phyloP scores from a whole-genome alignment of 2,329 filamentous ascomycete species.

The Penicillium sp. region DNA sequence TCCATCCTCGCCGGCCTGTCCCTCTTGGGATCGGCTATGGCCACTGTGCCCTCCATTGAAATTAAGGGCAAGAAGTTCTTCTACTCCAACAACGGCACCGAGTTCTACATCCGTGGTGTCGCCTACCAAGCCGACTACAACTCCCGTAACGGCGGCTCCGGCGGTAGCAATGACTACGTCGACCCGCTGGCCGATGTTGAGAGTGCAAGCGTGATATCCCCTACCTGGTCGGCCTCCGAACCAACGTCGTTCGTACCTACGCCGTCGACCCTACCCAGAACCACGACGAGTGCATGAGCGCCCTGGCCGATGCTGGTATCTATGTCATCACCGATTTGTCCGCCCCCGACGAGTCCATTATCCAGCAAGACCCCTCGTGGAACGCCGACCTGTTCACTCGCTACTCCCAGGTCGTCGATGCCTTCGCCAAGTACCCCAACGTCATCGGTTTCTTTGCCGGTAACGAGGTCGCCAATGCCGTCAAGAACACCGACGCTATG shows the following conservation, averaged over 20 bases:
- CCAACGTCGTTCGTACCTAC: slow-evolving; percentile 94
- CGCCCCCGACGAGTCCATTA: slow-evolving; percentile 76
- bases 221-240: slow-evolving; percentile 68
- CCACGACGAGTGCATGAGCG: slow-evolving; percentile 78
- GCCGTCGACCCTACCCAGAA: slow-evolving; percentile 74
- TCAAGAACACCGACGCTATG: slow-evolving; percentile 77
- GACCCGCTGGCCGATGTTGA: slow-evolving; percentile 74
- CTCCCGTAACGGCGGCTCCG: slow-evolving; percentile 48
- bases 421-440: slow-evolving; percentile 77
- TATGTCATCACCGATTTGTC: slow-evolving; percentile 91
- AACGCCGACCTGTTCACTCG: slow-evolving; percentile 69
- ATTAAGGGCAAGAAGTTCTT: slow-evolving; percentile 85
- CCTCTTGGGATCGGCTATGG: slow-evolving; percentile 48
- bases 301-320: slow-evolving; percentile 79
- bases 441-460: slow-evolving; percentile 95
- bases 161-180: slow-evolving; percentile 52
- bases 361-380: slow-evolving; percentile 74
- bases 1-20: slow-evolving; percentile 50
- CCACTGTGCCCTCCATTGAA: slow-evolving; percentile 51
- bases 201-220: slow-evolving; percentile 81
- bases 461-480: slow-evolving; percentile 86
- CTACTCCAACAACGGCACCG: slow-evolving; percentile 71
- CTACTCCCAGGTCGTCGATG: slow-evolving; percentile 80
- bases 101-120: slow-evolving; percentile 82
- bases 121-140: slow-evolving; percentile 77